Evolutionary conservation across 495 filamentous ascomycete genomes (phyloP), one percentile per base, ranked within the genome.

Genomic region (Annulohypoxylon stygium): DNA sequence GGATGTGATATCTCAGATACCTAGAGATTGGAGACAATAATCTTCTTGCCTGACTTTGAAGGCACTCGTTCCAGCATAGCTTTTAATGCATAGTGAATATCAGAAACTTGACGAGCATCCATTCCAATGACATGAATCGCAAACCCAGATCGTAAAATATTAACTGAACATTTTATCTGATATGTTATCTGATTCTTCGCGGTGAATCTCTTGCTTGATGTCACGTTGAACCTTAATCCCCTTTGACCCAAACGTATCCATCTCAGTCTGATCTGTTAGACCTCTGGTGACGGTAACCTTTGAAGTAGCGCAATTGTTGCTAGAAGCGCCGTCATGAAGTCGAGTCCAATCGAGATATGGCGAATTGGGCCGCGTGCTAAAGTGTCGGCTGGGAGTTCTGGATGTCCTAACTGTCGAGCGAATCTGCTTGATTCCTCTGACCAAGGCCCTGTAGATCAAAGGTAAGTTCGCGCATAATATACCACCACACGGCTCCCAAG

Each of bases 401-500:
- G 71, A 70, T 1, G 47, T 34, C 25, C 53, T 69, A n/a, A 70
- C 43, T 18, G 71, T 70, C 11, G 71, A 67, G n/a, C 66, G 48
- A n/a, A 74, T 54, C n/a, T 63, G 61, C 41, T 54, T 57, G 23
- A 74, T 10, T 2, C 66, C 67, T 51, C 50, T 66, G 1, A 54
- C 67, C 25, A 70, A 5, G n/a, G 48, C 30, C 25, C 62, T 57
- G 34, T 77, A 83, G 4, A 81, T 77, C 7, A 81, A 67, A 0
- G 83, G 83, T 1, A 85, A 68, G 69, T 85, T 85, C 12, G 81
- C 83, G 69, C 82, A 83, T 33, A 85, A 73, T 58, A 85, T 83
- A 3, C 78, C 81, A 30, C 82, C 82, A 23, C 83, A 81, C 2
- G 83, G 81, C 54, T 85, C 83, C 67, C 76, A 84, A 30, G 76